Conservation (phyloP, 1,139 yeast species). For the Insectozyma bohioensis region DNA sequence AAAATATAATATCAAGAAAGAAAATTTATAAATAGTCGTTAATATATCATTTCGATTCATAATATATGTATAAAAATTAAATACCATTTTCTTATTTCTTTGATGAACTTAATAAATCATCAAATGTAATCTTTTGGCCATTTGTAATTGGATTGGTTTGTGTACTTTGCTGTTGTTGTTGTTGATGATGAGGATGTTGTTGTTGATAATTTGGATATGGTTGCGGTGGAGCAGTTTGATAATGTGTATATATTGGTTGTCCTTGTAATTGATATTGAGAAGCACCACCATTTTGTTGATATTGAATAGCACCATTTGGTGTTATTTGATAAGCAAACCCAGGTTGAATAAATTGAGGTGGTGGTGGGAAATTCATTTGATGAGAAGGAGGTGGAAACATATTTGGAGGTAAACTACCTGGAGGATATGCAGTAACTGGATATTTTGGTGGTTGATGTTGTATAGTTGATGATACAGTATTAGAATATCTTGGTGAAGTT, state of each 20-base stretch:
- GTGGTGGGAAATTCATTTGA: constrained; percentile 12
- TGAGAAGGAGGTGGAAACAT: constrained; percentile 10
- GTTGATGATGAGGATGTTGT: constrained; percentile 7
- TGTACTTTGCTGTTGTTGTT: constrained; percentile 22
- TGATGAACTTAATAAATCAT: constrained; percentile 41
- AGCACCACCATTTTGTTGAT: too few species aligned
- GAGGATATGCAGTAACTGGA: constrained; percentile 33
- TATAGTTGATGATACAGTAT: constrained; percentile 9
- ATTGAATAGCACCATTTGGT: constrained; percentile 32
- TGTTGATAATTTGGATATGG: constrained; percentile 11
- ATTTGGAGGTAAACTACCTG: constrained; percentile 15
- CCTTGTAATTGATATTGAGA: constrained; percentile 5
- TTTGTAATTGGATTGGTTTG: constrained; percentile 6
- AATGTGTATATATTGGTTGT: constrained; percentile 10
- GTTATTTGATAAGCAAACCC: constrained; percentile 33
- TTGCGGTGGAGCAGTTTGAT: constrained; percentile 6
- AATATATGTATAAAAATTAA: too few species aligned
- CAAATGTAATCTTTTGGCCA: constrained; percentile 43
- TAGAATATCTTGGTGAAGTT: constrained; percentile 7
- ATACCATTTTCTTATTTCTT: too few species aligned
- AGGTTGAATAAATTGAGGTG: constrained; percentile 18
- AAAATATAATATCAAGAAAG: too few species aligned
- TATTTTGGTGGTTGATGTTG: constrained; percentile 20
- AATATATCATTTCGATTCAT: too few species aligned
- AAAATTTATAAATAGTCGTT: too few species aligned